phyloP scores from a whole-genome alignment of 192 early-diverging fungal species.

The Gryganskiella cystojenkinii region DNA sequence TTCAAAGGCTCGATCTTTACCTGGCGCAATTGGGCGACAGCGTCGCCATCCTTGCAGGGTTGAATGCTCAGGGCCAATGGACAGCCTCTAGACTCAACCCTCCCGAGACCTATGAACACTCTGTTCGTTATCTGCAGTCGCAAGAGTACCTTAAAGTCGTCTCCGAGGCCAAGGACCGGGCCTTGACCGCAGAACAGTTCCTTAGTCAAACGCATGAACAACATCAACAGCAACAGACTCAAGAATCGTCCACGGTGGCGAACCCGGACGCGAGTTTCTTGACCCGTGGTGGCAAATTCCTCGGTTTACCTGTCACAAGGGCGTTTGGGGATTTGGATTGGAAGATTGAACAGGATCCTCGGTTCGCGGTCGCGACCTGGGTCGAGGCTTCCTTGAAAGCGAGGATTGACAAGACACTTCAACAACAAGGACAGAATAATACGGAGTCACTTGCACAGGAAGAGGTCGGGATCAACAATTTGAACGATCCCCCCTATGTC shows the following conservation, averaged over 20 bases:
- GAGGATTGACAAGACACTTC: slow-evolving; percentile 29
- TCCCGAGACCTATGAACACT: slow-evolving; percentile 45
- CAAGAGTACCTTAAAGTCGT: slow-evolving; percentile 37
- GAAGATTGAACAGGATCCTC: slow-evolving; percentile 40
- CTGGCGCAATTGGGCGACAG: slow-evolving; percentile 44
- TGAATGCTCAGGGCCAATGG: slow-evolving; percentile 27
- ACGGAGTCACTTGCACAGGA: not conserved
- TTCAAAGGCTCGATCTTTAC: slow-evolving; percentile 26
- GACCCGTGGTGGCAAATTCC: slow-evolving; percentile 30
- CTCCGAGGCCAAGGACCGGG: slow-evolving; percentile 35
- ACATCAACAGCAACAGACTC: not conserved
- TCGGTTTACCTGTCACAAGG: slow-evolving; percentile 39
- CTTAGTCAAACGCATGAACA: slow-evolving; percentile 17
- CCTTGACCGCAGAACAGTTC: slow-evolving; percentile 40
- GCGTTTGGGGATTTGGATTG: slow-evolving; percentile 48
- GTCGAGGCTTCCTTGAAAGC: slow-evolving; percentile 27
- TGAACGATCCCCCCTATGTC: slow-evolving; percentile 40
- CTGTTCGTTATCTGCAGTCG: slow-evolving; percentile 34
- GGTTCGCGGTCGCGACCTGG: slow-evolving; percentile 25
- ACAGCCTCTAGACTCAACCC: slow-evolving; percentile 33
- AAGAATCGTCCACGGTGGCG: not conserved
- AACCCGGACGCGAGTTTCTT: slow-evolving; percentile 20
- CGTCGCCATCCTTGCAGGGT: slow-evolving; percentile 38
- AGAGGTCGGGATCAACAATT: slow-evolving; percentile 26
- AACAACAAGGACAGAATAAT: not conserved